phyloP scores from a whole-genome alignment of 1,284 basidiomycete species.

The Neonothopanus nambi region DNA sequence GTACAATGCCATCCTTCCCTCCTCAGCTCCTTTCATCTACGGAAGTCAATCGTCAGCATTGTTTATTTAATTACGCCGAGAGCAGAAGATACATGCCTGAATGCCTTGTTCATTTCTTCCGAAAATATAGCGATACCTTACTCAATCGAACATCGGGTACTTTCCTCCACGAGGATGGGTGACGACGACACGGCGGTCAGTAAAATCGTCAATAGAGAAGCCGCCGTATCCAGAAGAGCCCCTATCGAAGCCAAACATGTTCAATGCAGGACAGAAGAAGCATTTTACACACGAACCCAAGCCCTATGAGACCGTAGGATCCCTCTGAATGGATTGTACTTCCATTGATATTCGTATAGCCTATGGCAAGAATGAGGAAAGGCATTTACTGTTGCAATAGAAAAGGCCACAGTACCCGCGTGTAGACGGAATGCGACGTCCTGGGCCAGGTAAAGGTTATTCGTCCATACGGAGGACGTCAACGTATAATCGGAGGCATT shows the following conservation, averaged over 20 bases:
- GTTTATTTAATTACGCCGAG: too few species aligned
- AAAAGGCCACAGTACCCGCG: constrained; percentile 36
- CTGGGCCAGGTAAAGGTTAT: constrained; percentile 46
- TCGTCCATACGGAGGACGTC: constrained; percentile 54
- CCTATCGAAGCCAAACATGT: constrained; percentile 25
- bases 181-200: constrained; percentile 43
- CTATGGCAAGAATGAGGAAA: constrained; percentile 23
- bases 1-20: too few species aligned
- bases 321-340: constrained; percentile 37
- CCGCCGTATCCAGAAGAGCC: constrained; percentile 53
- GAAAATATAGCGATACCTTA: too few species aligned
- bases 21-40: too few species aligned
- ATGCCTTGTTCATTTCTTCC: too few species aligned
- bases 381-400: not conserved
- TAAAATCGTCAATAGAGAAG: constrained; percentile 54
- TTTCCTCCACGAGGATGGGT: constrained; percentile 38
- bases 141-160: constrained; percentile 23
- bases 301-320: constrained; percentile 30
- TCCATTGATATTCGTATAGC: constrained; percentile 44
- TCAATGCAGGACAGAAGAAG: not conserved
- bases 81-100: too few species aligned
- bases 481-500: constrained; percentile 59
- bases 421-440: constrained; percentile 50
- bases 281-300: constrained; percentile 30
- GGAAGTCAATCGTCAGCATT: too few species aligned